phyloP scores from a whole-genome alignment of 2,329 filamentous ascomycete genomes.

The Beauveria asiatica region DNA sequence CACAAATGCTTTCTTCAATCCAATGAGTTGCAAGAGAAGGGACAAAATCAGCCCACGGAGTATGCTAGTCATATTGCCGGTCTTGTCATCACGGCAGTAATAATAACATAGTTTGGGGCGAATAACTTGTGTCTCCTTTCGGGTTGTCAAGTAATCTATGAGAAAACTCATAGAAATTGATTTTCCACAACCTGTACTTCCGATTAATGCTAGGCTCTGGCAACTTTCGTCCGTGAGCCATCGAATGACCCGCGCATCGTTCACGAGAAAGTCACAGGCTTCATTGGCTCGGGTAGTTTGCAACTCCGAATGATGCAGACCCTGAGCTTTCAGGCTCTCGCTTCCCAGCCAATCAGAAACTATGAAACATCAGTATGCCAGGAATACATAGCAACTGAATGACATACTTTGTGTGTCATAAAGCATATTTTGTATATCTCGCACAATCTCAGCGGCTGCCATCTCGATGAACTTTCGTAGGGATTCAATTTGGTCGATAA shows the following conservation, averaged over 20 bases:
- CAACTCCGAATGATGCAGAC: too few species aligned
- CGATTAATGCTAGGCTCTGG: background rate
- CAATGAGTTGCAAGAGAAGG: background rate
- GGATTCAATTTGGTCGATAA: too few species aligned
- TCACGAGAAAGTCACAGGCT: background rate
- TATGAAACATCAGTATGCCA: too few species aligned
- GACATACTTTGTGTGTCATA: too few species aligned
- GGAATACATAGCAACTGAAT: too few species aligned
- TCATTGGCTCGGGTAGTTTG: background rate
- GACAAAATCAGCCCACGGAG: background rate
- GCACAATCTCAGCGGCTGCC: too few species aligned
- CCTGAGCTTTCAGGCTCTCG: too few species aligned
- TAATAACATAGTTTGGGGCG: background rate
- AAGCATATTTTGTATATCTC: too few species aligned
- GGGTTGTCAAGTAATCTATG: background rate
- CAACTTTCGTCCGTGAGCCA: background rate
- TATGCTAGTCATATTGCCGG: background rate
- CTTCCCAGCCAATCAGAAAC: too few species aligned
- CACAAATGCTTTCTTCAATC: background rate
- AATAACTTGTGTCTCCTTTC: background rate
- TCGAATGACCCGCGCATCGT: background rate
- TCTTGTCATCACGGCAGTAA: background rate
- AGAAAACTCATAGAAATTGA: background rate
- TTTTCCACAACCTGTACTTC: background rate
- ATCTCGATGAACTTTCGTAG: too few species aligned